Conservation (phyloP, 2,329 filamentous ascomycete species). For the Pseudocercospora eumusae region DNA sequence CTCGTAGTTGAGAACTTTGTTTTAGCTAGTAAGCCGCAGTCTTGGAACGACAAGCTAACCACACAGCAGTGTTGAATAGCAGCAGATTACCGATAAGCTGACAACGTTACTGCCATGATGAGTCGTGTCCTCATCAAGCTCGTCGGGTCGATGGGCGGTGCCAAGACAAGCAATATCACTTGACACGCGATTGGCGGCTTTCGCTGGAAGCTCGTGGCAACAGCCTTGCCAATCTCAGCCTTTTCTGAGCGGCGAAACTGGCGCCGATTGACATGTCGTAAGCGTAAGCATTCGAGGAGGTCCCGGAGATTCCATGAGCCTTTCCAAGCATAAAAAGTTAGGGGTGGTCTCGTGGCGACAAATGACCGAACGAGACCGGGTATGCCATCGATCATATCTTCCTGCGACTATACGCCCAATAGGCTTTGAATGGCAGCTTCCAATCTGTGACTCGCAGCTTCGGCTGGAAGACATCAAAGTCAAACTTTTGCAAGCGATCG, state of each 20-base stretch:
- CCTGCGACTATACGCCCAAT: conserved; percentile 60
- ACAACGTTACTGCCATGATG: not conserved
- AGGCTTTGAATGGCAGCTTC: conserved; percentile 81
- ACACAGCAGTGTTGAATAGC: not conserved
- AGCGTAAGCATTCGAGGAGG: not conserved
- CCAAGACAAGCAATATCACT: not conserved
- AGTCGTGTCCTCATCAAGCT: not conserved
- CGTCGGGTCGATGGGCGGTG: not conserved
- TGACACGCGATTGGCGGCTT: not conserved
- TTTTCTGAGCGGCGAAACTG: not conserved
- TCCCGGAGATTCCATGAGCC: not conserved
- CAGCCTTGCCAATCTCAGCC: not conserved
- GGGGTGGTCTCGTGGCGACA: not conserved
- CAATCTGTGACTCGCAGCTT: conserved; percentile 68
- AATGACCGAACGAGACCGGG: not conserved
- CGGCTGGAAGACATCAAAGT: conserved; percentile 79
- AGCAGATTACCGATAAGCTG: not conserved
- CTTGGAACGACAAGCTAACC: not conserved
- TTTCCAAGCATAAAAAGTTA: not conserved
- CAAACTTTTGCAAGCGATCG: conserved; percentile 70
- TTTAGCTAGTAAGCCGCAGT: not conserved
- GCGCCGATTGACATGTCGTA: no score
- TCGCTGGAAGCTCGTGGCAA: not conserved
- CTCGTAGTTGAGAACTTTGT: not conserved
- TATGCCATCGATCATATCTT: conserved; percentile 46